These are phyloP conservation scores for Epichloe elymi DNA, from an alignment of 2,329 filamentous ascomycete genomes.

Conservation along the genomic window DNA sequence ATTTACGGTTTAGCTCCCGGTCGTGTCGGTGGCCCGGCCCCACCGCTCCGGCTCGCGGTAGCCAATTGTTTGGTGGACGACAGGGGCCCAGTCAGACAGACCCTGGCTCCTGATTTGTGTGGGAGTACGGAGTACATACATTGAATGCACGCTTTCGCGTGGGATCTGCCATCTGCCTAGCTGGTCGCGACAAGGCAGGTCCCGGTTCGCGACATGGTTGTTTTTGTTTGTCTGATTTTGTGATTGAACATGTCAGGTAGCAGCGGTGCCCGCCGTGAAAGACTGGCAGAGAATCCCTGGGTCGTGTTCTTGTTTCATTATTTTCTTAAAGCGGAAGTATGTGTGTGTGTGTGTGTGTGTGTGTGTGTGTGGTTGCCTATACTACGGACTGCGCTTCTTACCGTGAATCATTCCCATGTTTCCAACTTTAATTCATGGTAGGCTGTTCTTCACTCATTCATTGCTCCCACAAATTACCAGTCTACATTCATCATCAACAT, in stretches of 20 bases:
- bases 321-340: no score
- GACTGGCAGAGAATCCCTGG: background rate
- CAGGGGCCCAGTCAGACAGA: background rate
- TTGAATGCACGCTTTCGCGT: background rate
- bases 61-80: constrained; percentile 13
- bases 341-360: background rate
- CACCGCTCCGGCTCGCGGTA: constrained; percentile 12
- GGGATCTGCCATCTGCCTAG: no score
- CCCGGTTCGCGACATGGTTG: background rate
- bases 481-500: background rate
- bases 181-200: background rate
- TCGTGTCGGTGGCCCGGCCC: constrained; percentile 11
- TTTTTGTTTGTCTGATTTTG: background rate
- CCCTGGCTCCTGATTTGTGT: background rate
- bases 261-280: no score
- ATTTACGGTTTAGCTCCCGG: constrained; percentile 22
- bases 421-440: no score
- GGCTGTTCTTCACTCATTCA: background rate
- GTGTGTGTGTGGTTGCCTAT: background rate
- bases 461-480: background rate
- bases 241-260: no score
- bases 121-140: background rate
- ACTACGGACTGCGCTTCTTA: background rate
- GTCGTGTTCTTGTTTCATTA: background rate
- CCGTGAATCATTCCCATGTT: background rate